Conservation (phyloP, 176 grass and related monocot genomes). For the Melocanna baccifera region DNA sequence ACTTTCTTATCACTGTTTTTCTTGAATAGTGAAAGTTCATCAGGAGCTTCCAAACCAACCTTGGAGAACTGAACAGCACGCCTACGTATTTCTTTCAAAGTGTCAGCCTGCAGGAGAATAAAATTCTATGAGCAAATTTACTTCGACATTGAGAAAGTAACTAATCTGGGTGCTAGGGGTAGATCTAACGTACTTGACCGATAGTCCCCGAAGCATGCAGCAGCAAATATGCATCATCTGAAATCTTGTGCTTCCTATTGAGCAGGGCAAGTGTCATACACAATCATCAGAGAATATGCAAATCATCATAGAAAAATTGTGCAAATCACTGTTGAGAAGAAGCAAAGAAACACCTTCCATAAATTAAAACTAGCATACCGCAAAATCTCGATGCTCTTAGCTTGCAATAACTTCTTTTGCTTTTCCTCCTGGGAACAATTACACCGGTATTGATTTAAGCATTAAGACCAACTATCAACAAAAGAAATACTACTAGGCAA, state of each 20-base stretch:
- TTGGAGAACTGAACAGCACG: constrained; percentile 67
- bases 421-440: constrained; percentile 67
- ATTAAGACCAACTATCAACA: not conserved
- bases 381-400: constrained; percentile 67
- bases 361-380: constrained; percentile 46
- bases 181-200: constrained; percentile 55
- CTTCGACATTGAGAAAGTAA: constrained; percentile 5
- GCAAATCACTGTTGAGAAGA: too few species aligned
- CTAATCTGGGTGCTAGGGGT: not conserved
- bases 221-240: constrained; percentile 57
- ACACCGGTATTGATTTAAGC: not conserved
- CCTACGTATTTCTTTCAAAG: constrained; percentile 78
- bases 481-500: constrained; percentile 1
- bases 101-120: constrained; percentile 57
- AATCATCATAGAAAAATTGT: constrained; percentile 24
- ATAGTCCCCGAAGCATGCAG: constrained; percentile 88
- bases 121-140: constrained; percentile 5
- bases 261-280: constrained; percentile 9
- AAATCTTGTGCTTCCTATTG: constrained; percentile 76
- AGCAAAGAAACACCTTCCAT: too few species aligned
- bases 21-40: constrained; percentile 65
- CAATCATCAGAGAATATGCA: not conserved
- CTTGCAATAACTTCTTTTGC: constrained; percentile 63
- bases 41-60: constrained; percentile 72
- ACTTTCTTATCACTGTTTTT: constrained; percentile 17